Evolutionary conservation across 1,284 basidiomycete species (phyloP).

Genomic region (Rhodotorula sp.): DNA sequence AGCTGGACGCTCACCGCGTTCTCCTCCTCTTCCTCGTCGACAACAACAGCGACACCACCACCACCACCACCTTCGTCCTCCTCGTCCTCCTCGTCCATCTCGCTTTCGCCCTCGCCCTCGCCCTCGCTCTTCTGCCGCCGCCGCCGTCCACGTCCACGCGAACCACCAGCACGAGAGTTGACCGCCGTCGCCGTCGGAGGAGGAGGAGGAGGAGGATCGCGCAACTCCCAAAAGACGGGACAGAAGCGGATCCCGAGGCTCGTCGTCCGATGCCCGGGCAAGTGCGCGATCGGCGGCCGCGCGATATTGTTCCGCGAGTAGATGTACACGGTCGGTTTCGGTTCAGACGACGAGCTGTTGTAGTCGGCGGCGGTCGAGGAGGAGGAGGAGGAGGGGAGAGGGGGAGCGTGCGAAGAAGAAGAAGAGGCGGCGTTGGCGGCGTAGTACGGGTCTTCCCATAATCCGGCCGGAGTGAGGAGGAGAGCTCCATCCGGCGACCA

Average conservation of each 20-base stretch:
- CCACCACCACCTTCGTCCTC: neutral
- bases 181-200: neutral
- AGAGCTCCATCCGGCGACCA: slow-evolving; percentile 95
- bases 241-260: slow-evolving; percentile 92
- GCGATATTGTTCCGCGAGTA: slow-evolving; percentile 93
- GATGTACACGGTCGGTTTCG: slow-evolving; percentile 79
- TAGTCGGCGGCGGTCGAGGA: slow-evolving; percentile 39
- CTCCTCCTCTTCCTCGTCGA: slow-evolving; percentile 50
- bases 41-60: no score
- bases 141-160: neutral
- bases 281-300: slow-evolving; percentile 83
- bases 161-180: neutral
- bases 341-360: slow-evolving; percentile 1
- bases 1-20: slow-evolving; percentile 65
- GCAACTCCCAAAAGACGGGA: slow-evolving; percentile 85
- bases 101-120: slow-evolving; percentile 52
- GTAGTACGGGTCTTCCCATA: slow-evolving; percentile 82
- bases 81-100: slow-evolving; percentile 56
- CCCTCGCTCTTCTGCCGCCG: neutral
- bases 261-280: slow-evolving; percentile 94
- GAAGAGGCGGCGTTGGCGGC: neutral
- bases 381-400: neutral
- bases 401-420: slow-evolving; percentile 3
- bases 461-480: slow-evolving; percentile 89
- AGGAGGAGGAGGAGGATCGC: slow-evolving; percentile 52